These are phyloP conservation scores for Kitagawia praeruptora DNA, from an alignment of 129 eudicot genomes.

Conservation along the genomic window DNA sequence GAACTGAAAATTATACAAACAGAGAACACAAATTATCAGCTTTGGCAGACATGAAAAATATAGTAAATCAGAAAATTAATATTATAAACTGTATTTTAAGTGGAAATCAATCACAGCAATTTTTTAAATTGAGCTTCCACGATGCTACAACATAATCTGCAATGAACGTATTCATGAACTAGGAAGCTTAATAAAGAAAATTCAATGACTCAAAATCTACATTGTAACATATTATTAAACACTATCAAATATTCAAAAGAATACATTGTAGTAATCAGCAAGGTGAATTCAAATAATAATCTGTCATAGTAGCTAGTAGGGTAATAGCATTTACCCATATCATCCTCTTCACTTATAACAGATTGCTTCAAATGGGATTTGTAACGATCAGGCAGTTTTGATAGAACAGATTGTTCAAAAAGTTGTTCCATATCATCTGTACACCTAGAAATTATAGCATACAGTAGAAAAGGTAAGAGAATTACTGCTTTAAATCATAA, in stretches of 20 bases:
- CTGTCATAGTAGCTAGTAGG: not conserved
- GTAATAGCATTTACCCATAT: conserved; percentile 62
- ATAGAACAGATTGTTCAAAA: conserved; percentile 65
- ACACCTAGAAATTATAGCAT: conserved; percentile 38
- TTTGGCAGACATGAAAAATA: not conserved
- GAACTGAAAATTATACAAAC: conserved; percentile 32
- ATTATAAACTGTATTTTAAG: not conserved
- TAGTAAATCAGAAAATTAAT: not conserved
- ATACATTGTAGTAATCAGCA: not conserved
- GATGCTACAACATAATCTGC: not conserved
- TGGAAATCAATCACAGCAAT: not conserved
- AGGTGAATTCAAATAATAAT: not conserved
- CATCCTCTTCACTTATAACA: conserved; percentile 73
- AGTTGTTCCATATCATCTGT: conserved; percentile 45
- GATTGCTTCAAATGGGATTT: conserved; percentile 84
- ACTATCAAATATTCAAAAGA: not conserved
- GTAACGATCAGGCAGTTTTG: conserved; percentile 69
- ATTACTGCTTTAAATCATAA: not conserved
- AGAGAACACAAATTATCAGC: not conserved
- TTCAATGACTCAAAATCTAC: not conserved
- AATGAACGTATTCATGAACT: not conserved
- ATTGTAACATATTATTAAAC: not conserved
- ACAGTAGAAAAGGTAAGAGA: not conserved
- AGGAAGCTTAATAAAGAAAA: not conserved
- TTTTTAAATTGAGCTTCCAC: not conserved